A percentile compares a stretch with the other conserved stretches of the same genome.
Evolutionary conservation across 2,329 filamentous ascomycete genomes (phyloP).

Genomic region (Phyllosticta citrichinensis): DNA sequence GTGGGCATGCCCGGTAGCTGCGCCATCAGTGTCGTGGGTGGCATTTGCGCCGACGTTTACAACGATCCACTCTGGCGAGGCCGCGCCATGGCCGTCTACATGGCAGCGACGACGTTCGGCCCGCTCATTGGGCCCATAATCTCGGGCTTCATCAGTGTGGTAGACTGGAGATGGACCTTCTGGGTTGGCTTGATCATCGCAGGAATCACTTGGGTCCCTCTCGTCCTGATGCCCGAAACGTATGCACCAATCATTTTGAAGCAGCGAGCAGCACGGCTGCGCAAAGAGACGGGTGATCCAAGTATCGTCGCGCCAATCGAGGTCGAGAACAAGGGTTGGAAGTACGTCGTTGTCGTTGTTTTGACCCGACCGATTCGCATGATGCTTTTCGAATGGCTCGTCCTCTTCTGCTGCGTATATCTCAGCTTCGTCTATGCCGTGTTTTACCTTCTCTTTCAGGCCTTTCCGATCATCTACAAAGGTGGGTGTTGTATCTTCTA

Average conservation of each 20-base stretch:
- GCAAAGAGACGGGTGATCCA: slow-evolving; percentile 43
- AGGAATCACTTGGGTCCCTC: slow-evolving; percentile 47
- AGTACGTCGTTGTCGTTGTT: slow-evolving; percentile 56
- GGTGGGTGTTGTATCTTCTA: slow-evolving; percentile 11
- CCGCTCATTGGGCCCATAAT: slow-evolving; percentile 40
- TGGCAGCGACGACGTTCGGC: slow-evolving; percentile 56
- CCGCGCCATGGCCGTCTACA: slow-evolving; percentile 53
- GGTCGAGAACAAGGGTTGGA: slow-evolving; percentile 48
- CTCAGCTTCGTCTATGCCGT: slow-evolving; percentile 54
- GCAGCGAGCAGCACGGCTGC: slow-evolving; percentile 46
- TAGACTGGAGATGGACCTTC: slow-evolving; percentile 62
- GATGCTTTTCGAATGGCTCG: slow-evolving; percentile 64
- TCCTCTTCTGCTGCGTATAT: slow-evolving; percentile 61
- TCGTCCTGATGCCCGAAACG: slow-evolving; percentile 50
- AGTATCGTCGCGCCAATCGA: slow-evolving; percentile 52
- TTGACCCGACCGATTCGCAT: slow-evolving; percentile 63
- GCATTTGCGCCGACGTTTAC: slow-evolving; percentile 58
- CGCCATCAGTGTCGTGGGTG: slow-evolving; percentile 48
- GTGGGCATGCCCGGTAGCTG: slow-evolving; percentile 35
- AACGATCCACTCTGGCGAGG: slow-evolving; percentile 46
- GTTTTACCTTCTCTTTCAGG: slow-evolving; percentile 67
- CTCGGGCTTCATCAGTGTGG: slow-evolving; percentile 50
- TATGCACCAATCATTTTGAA: slow-evolving; percentile 37
- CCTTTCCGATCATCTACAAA: slow-evolving; percentile 59
- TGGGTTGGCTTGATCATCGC: slow-evolving; percentile 63